Base-by-base conservation (phyloP, 257 asterid genomes). In the Nicotiana noctiflora region DNA sequence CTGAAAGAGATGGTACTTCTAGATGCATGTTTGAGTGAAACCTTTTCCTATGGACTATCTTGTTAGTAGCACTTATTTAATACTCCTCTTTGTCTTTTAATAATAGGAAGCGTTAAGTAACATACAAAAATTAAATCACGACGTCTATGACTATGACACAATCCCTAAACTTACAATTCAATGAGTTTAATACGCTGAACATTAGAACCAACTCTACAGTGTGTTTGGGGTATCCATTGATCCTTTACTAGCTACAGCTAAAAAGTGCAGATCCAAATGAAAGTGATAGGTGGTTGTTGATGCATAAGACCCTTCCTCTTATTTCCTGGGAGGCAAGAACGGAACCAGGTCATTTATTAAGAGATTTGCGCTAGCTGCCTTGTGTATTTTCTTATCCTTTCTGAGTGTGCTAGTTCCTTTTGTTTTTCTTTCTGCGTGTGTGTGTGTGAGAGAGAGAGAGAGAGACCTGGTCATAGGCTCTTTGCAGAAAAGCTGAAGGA, bases 381-480 rank as follows among this genome's bases (percentile, higher is more conserved):
- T 27, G 80, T 25, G 65, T 76, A 25, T 51, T 53, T 40, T 68
- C 56, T 40, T 40, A 70, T 21, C 34, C 37, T 44, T 34, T 13
- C 37, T 40, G 34, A 8, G 49, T 40, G 49, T 37, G 46, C 49
- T 40, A 40, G 49, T 40, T 40, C 10, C 8, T 37, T 34, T 40
- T 40, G 2, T 32, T 8, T 32, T 5, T 32, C 8, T 32, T 5
- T 32, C 37, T 46, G 3, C 5, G 0, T 3, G 37, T 32, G 25
- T 17, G 21, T 32, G 6, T 68, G 59, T 27, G 21, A 17, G n/a
- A 49, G 67, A 61, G 57, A 34, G 67, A 23, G 79, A 79, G 80
- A 21, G 63, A 66, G 67, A 92, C 98, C 93, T 94, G 98, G 79
- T 94, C 98, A 37, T 91, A 92, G 40, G 97, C 98, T 84, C 98